Base-by-base conservation (phyloP, 352 stramenopile species). In the Plasmopara viticola region DNA sequence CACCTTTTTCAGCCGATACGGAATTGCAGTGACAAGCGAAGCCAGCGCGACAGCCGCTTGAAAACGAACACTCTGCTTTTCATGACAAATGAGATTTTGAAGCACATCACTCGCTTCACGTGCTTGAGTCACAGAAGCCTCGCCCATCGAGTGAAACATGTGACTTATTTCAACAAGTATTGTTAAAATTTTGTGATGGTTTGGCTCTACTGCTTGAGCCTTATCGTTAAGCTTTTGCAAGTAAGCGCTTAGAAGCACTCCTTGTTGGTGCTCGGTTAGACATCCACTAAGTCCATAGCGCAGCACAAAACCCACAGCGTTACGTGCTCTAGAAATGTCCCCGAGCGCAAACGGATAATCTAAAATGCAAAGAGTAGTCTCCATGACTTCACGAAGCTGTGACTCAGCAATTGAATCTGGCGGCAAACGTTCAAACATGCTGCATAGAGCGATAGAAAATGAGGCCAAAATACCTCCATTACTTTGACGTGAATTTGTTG, bases 61-160 rank as follows among this genome's bases (percentile, higher is more conserved):
- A 37, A 87, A 81, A 12, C 78, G 78, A 37, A 90, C 70, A 49
- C 77, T 86, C 56, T 90, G 78, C 49, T 90, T 90, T 51, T 85
- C 78, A 35, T 90, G 73, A 6, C 58, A 68, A 18, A 84, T 50
- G 3, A 87, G 66, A 2, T 18, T 40, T 56, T 82, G 70, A 7
- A 90, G 44, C 15, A 74, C 38, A 4, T 55, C 33, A 13, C 58
- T 71, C n/a, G 59, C 70, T 13, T 79, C 62, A 10, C 62, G 53
- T 2, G 68, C 70, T 37, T 85, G 67, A 13, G 58, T 77, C 35
- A 84, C 63, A 37, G 60, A 71, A 42, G 70, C 70, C 39, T 90
- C 78, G 14, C 77, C 77, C 64, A 87, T 78, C 0, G 77, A 68
- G n/a, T 86, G 77, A 20, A 84, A 70, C 48, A 85, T 62, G 41